Evolutionary conservation across 768 basidiomycete genomes (phyloP), one percentile per base, ranked within the genome.

Genomic region (Tricholoma matsutake): DNA sequence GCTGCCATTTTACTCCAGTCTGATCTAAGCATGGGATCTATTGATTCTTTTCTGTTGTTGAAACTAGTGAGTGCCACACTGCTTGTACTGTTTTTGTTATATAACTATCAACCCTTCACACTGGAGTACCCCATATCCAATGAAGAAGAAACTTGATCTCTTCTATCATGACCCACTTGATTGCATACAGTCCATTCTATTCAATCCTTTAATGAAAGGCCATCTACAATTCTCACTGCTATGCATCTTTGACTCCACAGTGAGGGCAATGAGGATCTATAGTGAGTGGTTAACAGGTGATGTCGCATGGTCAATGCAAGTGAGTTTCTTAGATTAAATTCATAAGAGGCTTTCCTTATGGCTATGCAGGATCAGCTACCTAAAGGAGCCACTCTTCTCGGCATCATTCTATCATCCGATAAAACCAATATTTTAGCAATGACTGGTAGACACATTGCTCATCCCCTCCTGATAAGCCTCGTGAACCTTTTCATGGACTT

Each of bases 81-180:
- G n/a, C 37, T 54, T 54, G 54, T 20, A 20, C 54, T 18, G 10
- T 39, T 39, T 54, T 54, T 5, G 10, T 54, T 14, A 34, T 34
- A 54, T 34, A 20, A 39, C 54, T 54, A 34, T 34, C 54, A 39
- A 54, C 54, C 31, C 37, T 54, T 31, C 11, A 22, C 10, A 20
- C 1, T 57, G 66, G 28, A 47, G 28, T 16, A 61, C 68, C 0
- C 35, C 47, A 2, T 60, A 58, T 60, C 66, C 64, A 18, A 71
- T 68, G 13, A 75, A 73, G 37, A 54, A 63, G 62, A 63, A 63
- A 0, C 10, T 72, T 18, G n/a, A 49, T 29, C 63, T 77, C 2
- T 75, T 65, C 61, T 76, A 76, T 61, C 60, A 62, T 7, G 60
- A 69, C 56, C 47, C 67, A n/a, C n/a, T n/a, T 10, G 61, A 76